A percentile compares a stretch with the other conserved stretches of the same genome.
These are phyloP conservation scores for Ophidiomyces ophidiicola DNA, from an alignment of 2,329 filamentous ascomycete genomes.

Conservation along the genomic window DNA sequence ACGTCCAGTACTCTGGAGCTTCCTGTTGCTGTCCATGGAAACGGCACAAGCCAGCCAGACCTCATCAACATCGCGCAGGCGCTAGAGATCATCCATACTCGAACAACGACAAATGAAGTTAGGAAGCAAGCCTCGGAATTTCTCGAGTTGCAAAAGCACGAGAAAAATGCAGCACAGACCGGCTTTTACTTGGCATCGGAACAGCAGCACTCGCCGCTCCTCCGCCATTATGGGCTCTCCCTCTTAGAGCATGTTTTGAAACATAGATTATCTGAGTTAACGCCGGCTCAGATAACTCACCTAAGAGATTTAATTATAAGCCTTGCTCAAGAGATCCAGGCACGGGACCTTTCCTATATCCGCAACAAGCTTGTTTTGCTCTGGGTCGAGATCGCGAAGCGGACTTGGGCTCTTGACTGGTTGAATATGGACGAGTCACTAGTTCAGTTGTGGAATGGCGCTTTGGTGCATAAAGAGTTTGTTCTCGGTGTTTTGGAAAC, in stretches of 20 bases:
- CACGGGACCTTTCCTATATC: conserved; percentile 66
- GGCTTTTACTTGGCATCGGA: conserved; percentile 74
- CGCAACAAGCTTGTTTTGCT: conserved; percentile 89
- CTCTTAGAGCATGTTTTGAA: conserved; percentile 81
- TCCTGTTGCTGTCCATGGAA: conserved; percentile 4
- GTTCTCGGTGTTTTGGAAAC: conserved; percentile 82
- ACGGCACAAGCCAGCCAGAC: conserved; percentile 5
- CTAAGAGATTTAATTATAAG: conserved; percentile 67
- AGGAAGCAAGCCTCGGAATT: conserved; percentile 74
- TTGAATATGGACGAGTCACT: conserved; percentile 83
- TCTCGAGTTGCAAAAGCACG: conserved; percentile 72
- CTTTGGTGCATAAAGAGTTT: conserved; percentile 62
- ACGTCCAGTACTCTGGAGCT: conserved; percentile 6
- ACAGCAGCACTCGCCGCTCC: conserved; percentile 60
- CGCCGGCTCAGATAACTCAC: conserved; percentile 51
- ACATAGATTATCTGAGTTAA: conserved; percentile 69
- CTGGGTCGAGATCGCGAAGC: conserved; percentile 90
- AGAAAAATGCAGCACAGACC: conserved; percentile 66
- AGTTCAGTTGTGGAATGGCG: conserved; percentile 60
- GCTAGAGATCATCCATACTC: conserved; percentile 74
- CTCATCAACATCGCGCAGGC: conserved; percentile 57
- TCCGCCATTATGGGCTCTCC: conserved; percentile 87
- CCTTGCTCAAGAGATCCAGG: conserved; percentile 59
- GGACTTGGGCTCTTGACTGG: conserved; percentile 88
- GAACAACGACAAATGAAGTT: conserved; percentile 65